These are phyloP conservation scores for Sanchytrium tribonematis DNA, from an alignment of 371 early-diverging fungal species.

Conservation along the genomic window DNA sequence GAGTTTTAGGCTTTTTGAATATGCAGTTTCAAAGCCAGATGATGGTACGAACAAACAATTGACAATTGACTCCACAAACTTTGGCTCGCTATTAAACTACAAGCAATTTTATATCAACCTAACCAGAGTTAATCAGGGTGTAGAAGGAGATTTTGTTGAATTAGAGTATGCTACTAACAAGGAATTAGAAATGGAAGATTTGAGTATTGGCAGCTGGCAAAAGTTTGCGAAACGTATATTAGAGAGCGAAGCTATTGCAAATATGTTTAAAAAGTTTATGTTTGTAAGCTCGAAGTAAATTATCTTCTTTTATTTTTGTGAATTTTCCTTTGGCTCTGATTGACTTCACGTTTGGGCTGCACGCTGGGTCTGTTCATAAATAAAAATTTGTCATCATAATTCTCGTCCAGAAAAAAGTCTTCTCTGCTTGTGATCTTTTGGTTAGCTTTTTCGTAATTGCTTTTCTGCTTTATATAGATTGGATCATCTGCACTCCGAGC, in stretches of 20 bases:
- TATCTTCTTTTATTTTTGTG: too few species aligned
- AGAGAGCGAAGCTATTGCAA: not conserved
- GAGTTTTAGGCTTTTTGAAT: constrained; percentile 32
- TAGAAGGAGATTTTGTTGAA: constrained; percentile 11
- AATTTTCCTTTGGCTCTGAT: too few species aligned
- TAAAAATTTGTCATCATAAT: too few species aligned
- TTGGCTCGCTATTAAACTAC: constrained; percentile 23
- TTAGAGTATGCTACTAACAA: constrained; percentile 29
- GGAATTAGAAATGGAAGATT: constrained; percentile 27
- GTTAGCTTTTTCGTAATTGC: too few species aligned
- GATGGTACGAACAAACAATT: not conserved
- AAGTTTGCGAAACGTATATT: not conserved
- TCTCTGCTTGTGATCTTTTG: too few species aligned
- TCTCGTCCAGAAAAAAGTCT: too few species aligned
- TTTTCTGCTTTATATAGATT: too few species aligned
- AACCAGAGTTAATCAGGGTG: constrained; percentile 10
- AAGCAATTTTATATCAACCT: constrained; percentile 29
- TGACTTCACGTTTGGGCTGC: too few species aligned
- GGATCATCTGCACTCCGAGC: too few species aligned
- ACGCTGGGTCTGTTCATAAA: too few species aligned
- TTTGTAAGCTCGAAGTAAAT: not conserved
- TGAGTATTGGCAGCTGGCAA: constrained; percentile 6
- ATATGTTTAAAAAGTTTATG: not conserved
- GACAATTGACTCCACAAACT: constrained; percentile 1
- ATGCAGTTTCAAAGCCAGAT: constrained; percentile 11